Base-by-base conservation (phyloP, 2,329 filamentous ascomycete species). In the Atkinsonella texensis region DNA sequence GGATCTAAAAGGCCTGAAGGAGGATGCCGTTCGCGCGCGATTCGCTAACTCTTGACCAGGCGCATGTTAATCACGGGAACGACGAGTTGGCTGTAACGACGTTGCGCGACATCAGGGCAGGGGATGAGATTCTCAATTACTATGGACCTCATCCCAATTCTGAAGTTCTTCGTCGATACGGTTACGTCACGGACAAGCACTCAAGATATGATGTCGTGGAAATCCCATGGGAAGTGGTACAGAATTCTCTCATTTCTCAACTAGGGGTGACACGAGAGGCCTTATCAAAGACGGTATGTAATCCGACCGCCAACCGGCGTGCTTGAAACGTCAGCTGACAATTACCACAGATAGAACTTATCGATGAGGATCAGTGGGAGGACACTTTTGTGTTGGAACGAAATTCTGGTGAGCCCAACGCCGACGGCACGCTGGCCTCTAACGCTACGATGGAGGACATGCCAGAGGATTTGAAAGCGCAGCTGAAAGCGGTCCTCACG, bases 71-170 rank as follows among this genome's bases (percentile, higher is more conserved):
- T 57, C 76, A 80, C 51, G 72, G 68, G 40, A 73, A 77, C 35
- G 66, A 74, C 12, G 67, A 67, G 11, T 72, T 95, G 9, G 81
- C 83, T 2, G 91, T 93, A 65, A 85, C 82, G 23, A 75, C 85
- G 0, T 73, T 90, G 53, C 79, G 82, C 43, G 69, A 77, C 1
- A 89, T 95, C 60, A 69, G 67, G 23, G 76, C 78, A 0, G 86
- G 86, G 6, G 79, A 88, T 52, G 86, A 95, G 65, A 80, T 95
- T 17, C 80, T 90, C 63, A 95, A 95, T 64, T 90, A 95, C 68
- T 95, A 95, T 58, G 90, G 90, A 0, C 83, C 89, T 6, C 78
- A 94, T 3, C 85, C 89, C 10, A 85, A 87, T 53, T 85, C 86
- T 1, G 89, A 96, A 62, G 73, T 95, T 8, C 75, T 95, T 11